Base-by-base conservation (phyloP, 345 rosid genomes). In the Linum lewisii region DNA sequence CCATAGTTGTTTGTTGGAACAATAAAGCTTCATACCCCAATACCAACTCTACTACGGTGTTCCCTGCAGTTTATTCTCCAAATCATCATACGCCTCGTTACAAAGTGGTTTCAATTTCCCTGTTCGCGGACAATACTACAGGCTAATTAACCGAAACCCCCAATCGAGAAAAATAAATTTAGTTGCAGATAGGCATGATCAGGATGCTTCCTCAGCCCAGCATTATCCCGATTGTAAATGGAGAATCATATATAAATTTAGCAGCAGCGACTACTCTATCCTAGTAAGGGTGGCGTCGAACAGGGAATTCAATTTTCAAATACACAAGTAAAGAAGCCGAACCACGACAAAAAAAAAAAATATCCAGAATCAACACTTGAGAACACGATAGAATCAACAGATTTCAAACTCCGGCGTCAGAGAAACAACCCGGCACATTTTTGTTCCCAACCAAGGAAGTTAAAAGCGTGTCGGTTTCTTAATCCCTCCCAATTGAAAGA, bases 1-100 rank as follows among this genome's bases (percentile, higher is more conserved):
- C 86, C 99, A 93, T 93, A 66, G 44, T 76, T 82, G 34, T 68
- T 80, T 51, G 66, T 67, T 64, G 70, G 66, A 66, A 54, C 64
- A 67, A 59, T 62, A 76, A 75, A 65, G 60, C 72, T 64, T 60
- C 81, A 74, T 69, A 81, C 73, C 66, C 78, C 76, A 63, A 78
- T 82, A 65, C 89, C 90, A 58, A 78, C 77, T 65, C 70, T 72
- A 59, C 66, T 59, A 63, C 77, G 70, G 57, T 72, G 76, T 21
- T 80, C 78, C 69, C 72, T 69, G 51, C 68, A 69, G 71, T 65
- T 38, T 69, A 55, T 24, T 63, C 82, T 82, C 90, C 85, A 73
- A 74, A 70, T 59, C 88, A 85, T 83, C 37, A 74, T 76, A 73
- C 49, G 55, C 44, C 67, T 52, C 69, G 66, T 77, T 60, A 78